Conservation (phyloP, 129 eudicot species). For the Pulicaria dysenterica region DNA sequence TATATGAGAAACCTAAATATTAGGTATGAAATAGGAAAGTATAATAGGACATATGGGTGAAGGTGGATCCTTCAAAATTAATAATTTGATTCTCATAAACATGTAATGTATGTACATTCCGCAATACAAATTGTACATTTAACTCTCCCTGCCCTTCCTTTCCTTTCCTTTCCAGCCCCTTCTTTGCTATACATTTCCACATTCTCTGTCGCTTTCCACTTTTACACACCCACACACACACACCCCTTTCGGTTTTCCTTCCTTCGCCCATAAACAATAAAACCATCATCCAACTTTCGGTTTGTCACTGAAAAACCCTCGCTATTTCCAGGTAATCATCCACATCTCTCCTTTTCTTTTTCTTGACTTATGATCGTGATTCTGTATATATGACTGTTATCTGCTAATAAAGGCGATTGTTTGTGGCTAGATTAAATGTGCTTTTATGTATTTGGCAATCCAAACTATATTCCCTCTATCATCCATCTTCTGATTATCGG, state of each 20-base stretch:
- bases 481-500: neutral
- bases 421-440: neutral
- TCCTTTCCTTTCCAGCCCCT: constrained; percentile 19
- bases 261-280: constrained; percentile 10
- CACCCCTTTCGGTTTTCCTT: neutral
- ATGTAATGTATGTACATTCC: neutral
- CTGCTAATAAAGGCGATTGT: neutral
- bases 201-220: constrained; percentile 28
- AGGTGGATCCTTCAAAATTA: neutral
- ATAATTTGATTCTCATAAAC: neutral
- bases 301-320: constrained; percentile 22
- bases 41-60: neutral
- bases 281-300: constrained; percentile 22
- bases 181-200: constrained; percentile 36
- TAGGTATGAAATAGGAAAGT: neutral
- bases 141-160: neutral
- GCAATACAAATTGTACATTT: constrained; percentile 8
- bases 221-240: neutral
- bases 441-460: neutral
- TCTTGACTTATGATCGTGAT: neutral
- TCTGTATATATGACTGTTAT: neutral
- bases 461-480: neutral
- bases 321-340: constrained; percentile 19
- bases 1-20: too few relatives aligned
- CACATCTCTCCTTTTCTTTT: neutral